phyloP scores from a whole-genome alignment of 495 filamentous ascomycete genomes.

The Penicillium maclennaniae region DNA sequence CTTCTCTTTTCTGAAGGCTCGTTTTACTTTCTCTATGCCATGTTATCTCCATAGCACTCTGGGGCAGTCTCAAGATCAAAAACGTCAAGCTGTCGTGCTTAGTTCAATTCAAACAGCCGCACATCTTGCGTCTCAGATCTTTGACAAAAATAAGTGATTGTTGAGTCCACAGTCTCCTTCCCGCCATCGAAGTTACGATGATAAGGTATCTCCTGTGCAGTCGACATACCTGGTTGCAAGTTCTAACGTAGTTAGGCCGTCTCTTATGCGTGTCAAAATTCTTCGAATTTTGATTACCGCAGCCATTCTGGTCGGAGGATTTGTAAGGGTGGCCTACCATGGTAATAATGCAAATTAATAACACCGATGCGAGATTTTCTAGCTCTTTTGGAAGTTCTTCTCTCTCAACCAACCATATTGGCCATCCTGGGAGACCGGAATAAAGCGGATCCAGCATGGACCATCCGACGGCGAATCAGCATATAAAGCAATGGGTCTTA shows the following conservation, averaged over 20 bases:
- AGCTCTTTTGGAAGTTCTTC: background rate
- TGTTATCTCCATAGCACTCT: background rate
- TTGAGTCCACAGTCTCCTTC: background rate
- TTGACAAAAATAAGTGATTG: background rate
- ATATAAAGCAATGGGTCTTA: background rate
- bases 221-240: too few species aligned
- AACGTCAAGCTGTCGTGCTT: background rate
- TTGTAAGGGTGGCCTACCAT: too few species aligned
- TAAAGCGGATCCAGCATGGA: background rate
- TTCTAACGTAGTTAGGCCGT: too few species aligned
- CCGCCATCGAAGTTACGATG: background rate
- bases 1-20: too few species aligned
- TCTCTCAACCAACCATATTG: background rate
- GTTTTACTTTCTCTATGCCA: background rate
- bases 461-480: background rate
- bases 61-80: background rate
- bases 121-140: background rate
- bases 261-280: too few species aligned
- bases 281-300: too few species aligned
- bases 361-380: background rate
- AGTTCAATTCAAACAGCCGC: background rate
- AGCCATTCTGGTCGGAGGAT: too few species aligned
- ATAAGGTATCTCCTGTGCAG: too few species aligned
- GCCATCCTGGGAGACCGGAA: background rate
- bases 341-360: background rate